Percentiles rank a stretch among this genome's conserved stretches.
Conservation (phyloP, 2,329 filamentous ascomycete species). For the Colletotrichum agaves region DNA sequence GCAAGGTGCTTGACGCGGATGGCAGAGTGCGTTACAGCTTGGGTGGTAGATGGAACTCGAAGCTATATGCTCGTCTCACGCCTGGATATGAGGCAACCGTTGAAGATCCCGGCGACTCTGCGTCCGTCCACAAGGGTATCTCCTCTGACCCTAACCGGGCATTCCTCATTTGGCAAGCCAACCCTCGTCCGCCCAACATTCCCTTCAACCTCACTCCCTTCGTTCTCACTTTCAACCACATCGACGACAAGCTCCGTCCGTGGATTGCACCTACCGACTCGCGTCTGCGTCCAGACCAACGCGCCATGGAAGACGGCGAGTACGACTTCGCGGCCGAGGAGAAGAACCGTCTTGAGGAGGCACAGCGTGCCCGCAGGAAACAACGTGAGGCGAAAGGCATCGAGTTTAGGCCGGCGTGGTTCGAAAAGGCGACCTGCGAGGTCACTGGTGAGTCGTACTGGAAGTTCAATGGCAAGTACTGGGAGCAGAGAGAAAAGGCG, state of each 20-base stretch:
- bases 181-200: constrained; percentile 82
- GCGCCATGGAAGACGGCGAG: constrained; percentile 98
- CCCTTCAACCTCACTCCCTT: constrained; percentile 99
- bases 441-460: constrained; percentile 91
- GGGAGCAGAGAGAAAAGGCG: constrained; percentile 76
- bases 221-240: constrained; percentile 91
- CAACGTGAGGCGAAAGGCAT: constrained; percentile 81
- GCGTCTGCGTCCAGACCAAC: constrained; percentile 90
- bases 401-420: constrained; percentile 88
- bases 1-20: constrained; percentile 82
- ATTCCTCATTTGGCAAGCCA: constrained; percentile 92
- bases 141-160: constrained; percentile 77
- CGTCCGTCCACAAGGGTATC: constrained; percentile 58
- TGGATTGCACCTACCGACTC: constrained; percentile 93
- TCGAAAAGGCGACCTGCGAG: constrained; percentile 76
- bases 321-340: constrained; percentile 93
- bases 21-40: constrained; percentile 90
- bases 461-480: constrained; percentile 90
- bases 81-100: constrained; percentile 86
- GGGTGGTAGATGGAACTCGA: constrained; percentile 96
- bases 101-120: constrained; percentile 62
- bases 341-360: constrained; percentile 95
- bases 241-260: constrained; percentile 82
- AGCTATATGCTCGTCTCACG: constrained; percentile 92
- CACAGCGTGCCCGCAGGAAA: constrained; percentile 81